Conservation (phyloP, 73 alveolate genomes). For the Paramecium biaurelia region DNA sequence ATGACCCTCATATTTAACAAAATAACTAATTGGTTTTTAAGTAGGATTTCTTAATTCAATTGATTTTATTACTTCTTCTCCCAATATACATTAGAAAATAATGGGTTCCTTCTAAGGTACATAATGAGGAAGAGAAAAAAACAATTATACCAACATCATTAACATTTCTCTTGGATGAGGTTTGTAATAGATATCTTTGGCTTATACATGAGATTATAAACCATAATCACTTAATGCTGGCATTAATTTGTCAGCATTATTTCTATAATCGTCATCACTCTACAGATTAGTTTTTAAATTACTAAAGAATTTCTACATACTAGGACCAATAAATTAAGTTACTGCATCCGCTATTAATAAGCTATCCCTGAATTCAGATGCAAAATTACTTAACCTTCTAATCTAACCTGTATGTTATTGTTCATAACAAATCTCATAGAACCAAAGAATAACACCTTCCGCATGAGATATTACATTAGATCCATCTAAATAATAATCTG, state of each 20-base stretch:
- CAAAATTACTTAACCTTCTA: slow-evolving; percentile 77
- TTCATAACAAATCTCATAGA: slow-evolving; percentile 81
- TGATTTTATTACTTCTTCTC: slow-evolving; percentile 92
- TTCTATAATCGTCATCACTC: slow-evolving; percentile 76
- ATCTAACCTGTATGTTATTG: slow-evolving; percentile 76
- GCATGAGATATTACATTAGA: slow-evolving; percentile 90
- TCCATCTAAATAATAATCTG: slow-evolving; percentile 76
- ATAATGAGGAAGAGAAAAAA: slow-evolving; percentile 95
- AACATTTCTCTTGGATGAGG: slow-evolving; percentile 98
- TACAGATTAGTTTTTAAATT: neutral
- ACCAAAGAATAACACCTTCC: slow-evolving; percentile 90
- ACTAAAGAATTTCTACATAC: neutral
- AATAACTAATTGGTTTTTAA: slow-evolving; percentile 89
- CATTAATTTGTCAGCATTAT: slow-evolving; percentile 85
- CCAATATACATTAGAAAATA: slow-evolving; percentile 91
- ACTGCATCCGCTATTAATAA: neutral
- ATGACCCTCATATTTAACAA: slow-evolving; percentile 95
- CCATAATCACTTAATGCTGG: slow-evolving; percentile 88
- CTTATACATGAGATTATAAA: slow-evolving; percentile 73
- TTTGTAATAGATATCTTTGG: slow-evolving; percentile 74
- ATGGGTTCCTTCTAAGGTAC: slow-evolving; percentile 93
- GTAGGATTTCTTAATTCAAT: slow-evolving; percentile 91
- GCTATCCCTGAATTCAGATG: slow-evolving; percentile 70
- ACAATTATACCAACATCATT: slow-evolving; percentile 85
- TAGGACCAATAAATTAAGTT: neutral